phyloP scores from a whole-genome alignment of 805 yeast species.

The Ogataea pini region DNA sequence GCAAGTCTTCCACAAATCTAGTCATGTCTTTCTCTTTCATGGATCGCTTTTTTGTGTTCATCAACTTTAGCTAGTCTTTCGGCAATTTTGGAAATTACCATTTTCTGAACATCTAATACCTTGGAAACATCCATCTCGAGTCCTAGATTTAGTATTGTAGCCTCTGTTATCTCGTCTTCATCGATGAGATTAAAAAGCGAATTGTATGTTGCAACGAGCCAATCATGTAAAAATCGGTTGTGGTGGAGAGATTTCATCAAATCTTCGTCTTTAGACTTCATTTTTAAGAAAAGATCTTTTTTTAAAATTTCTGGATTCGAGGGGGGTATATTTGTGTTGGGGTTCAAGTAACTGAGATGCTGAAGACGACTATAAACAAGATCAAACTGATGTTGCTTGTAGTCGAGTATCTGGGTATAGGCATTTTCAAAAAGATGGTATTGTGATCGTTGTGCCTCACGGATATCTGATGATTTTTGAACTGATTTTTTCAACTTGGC shows the following conservation, averaged over 20 bases:
- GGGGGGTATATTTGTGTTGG: not conserved
- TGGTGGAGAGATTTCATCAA: not conserved
- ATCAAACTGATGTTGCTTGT: not conserved
- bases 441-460: not conserved
- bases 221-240: not conserved
- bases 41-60: not conserved
- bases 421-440: not conserved
- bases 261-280: not conserved
- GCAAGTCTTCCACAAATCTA: not conserved
- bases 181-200: not conserved
- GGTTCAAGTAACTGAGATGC: not conserved
- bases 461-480: not conserved
- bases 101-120: conserved; percentile 2
- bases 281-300: not conserved
- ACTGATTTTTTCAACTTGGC: not conserved
- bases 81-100: conserved; percentile 5
- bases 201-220: not conserved
- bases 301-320: not conserved
- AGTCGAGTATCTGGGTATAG: not conserved
- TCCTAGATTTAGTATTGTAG: not conserved
- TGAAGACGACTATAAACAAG: not conserved
- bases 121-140: not conserved
- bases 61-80: not conserved
- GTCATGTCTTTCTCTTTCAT: not conserved
- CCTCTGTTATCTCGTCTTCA: not conserved